These are phyloP conservation scores for Arthroderma sp. DNA, from an alignment of 2,329 filamentous ascomycete genomes.

Conservation along the genomic window DNA sequence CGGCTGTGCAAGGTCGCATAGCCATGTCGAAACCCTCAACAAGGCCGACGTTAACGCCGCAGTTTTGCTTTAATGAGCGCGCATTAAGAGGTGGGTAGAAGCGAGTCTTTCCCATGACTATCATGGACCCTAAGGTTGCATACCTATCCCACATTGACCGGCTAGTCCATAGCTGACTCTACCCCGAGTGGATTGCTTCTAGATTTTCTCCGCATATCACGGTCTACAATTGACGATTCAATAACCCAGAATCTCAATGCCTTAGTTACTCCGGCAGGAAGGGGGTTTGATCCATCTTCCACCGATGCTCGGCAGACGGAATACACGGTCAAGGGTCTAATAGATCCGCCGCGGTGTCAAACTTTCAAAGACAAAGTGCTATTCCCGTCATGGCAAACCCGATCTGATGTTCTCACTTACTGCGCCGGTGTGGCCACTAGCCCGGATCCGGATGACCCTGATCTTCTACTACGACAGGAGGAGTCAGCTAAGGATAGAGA, in stretches of 20 bases:
- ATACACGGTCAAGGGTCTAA: constrained; percentile 36
- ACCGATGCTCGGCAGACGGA: constrained; percentile 51
- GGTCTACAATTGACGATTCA: constrained; percentile 76
- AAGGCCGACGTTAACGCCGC: constrained; percentile 50
- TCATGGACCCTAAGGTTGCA: neutral
- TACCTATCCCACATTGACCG: neutral
- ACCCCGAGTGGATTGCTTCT: constrained; percentile 9
- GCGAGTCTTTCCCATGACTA: constrained; percentile 9
- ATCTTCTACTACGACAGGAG: constrained; percentile 53
- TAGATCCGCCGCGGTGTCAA: constrained; percentile 52
- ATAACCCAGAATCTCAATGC: constrained; percentile 91
- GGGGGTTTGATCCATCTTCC: constrained; percentile 65
- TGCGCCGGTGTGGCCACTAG: constrained; percentile 78
- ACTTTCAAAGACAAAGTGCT: constrained; percentile 64
- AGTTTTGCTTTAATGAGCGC: constrained; percentile 64
- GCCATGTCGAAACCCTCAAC: constrained; percentile 30
- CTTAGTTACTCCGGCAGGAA: constrained; percentile 58
- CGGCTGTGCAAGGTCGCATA: constrained; percentile 12
- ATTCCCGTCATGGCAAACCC: constrained; percentile 76
- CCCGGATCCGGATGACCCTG: constrained; percentile 77
- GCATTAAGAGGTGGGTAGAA: constrained; percentile 49
- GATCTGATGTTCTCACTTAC: constrained; percentile 75
- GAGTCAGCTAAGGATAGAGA: constrained; percentile 60
- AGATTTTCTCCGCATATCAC: constrained; percentile 87
- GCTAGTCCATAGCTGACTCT: constrained; percentile 3